These are phyloP conservation scores for Melanogaster broomeanus DNA, from an alignment of 768 basidiomycete genomes.

Conservation along the genomic window DNA sequence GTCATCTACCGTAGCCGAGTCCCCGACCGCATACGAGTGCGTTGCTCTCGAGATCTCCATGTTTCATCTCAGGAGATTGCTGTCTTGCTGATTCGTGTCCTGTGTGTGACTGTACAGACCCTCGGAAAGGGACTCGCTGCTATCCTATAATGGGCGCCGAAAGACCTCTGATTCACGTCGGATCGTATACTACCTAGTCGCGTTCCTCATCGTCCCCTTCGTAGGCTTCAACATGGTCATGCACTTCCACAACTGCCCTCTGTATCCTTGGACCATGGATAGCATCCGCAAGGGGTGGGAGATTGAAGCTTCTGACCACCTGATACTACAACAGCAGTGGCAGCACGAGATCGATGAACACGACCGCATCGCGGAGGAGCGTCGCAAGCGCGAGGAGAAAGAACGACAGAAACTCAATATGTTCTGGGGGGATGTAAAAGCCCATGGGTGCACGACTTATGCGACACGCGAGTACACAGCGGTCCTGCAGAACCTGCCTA, in stretches of 20 bases:
- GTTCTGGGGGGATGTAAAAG: constrained; percentile 18
- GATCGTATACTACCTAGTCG: not conserved
- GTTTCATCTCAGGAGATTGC: not conserved
- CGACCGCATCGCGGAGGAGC: constrained; percentile 10
- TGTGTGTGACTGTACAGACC: not conserved
- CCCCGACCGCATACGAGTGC: not conserved
- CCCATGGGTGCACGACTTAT: constrained; percentile 27
- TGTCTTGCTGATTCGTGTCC: not conserved
- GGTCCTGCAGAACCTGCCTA: constrained; percentile 29
- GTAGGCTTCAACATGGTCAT: not conserved
- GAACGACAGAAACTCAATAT: constrained; percentile 26
- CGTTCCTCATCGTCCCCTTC: not conserved
- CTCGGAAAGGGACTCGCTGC: not conserved
- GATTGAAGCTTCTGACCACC: constrained; percentile 1
- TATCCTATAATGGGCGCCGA: not conserved
- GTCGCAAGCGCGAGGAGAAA: constrained; percentile 18
- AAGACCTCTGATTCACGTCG: not conserved
- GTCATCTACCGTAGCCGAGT: no score
- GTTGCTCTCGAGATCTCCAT: not conserved
- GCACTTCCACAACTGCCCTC: constrained; percentile 8
- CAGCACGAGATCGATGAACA: constrained; percentile 5
- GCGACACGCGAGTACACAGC: constrained; percentile 32
- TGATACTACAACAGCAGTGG: constrained; percentile 1
- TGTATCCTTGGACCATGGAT: constrained; percentile 1
- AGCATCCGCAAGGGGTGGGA: constrained; percentile 8